Evolutionary conservation across 306 rosid genomes (phyloP), one percentile per base, ranked within the genome.

Genomic region (Geum urbanum): DNA sequence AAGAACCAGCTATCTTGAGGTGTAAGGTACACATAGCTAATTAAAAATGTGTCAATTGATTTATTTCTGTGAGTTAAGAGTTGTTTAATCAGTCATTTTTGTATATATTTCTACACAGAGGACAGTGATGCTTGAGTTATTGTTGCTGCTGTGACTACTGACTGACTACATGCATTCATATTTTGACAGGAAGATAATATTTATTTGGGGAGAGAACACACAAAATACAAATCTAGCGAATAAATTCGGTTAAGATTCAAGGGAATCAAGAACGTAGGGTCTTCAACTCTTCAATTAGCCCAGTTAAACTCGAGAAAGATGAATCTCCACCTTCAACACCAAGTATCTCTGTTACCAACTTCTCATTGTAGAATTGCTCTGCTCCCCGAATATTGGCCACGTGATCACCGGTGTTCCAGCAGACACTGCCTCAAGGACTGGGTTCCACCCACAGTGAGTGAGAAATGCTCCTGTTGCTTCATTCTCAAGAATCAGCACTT

Each of bases 381-480:
- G 57, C n/a, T n/a, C n/a, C n/a, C n/a, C 77, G 0, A 27, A 53
- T 44, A 73, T 48, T 0, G 84, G 86, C 84, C 86, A 83, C 2
- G 81, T 83, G 45, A 65, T 73, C 84, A 76, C 69, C 0, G 79
- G 54, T 22, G 79, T 64, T 9, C 86, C 81, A 0, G 77, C 74
- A 14, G 45, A 13, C 41, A 83, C 70, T 9, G 40, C 81, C 46
- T 83, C 84, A 14, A 83, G 37, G 0, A 63, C 11, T 1, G 79
- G 79, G 48, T 83, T 83, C 84, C 84, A 79, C 9, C 84, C 86
- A 65, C 83, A 79, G 61, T 79, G 74, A 45, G 70, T 79, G 61
- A 79, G 72, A 58, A 79, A 76, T 4, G 68, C 81, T n/a, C 86
- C 79, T 0, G 63, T 63, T 2, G 79, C 76, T 69, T 49, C 40